These are phyloP conservation scores for Tulasnella sp. DNA, from an alignment of 768 basidiomycete species.

Conservation along the genomic window DNA sequence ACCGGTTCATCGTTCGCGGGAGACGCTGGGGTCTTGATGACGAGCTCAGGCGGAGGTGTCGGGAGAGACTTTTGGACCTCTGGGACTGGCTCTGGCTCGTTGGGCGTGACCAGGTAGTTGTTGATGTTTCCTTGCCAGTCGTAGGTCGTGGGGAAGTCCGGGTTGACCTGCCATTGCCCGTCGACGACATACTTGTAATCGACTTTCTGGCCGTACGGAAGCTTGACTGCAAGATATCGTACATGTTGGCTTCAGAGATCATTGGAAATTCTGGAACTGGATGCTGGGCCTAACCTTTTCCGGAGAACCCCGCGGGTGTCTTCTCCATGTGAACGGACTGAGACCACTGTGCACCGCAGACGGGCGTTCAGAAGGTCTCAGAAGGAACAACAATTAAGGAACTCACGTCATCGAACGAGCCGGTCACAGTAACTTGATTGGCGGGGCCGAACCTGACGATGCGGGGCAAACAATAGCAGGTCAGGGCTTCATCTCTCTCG, in stretches of 20 bases:
- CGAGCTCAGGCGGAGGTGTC: neutral
- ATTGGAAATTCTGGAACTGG: neutral
- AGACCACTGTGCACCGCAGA: conserved; percentile 6
- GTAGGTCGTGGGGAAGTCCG: conserved; percentile 8
- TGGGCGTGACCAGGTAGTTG: conserved; percentile 2
- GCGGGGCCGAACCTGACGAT: conserved; percentile 7
- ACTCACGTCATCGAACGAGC: conserved; percentile 15
- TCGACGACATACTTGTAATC: conserved; percentile 16
- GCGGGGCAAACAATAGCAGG: neutral
- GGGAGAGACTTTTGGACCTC: neutral
- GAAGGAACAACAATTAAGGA: neutral
- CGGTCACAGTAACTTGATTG: conserved; percentile 8
- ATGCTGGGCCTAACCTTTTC: conserved; percentile 10
- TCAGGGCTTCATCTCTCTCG: neutral
- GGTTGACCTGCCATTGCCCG: conserved; percentile 8
- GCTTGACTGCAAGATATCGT: neutral
- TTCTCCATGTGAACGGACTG: conserved; percentile 6
- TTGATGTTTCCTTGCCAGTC: conserved; percentile 8
- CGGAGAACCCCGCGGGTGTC: conserved; percentile 7
- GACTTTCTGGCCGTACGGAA: conserved; percentile 10
- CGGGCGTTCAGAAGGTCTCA: neutral
- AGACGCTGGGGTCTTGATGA: neutral
- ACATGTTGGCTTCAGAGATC: neutral
- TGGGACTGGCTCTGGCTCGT: neutral
- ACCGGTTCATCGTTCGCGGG: neutral